Evolutionary conservation across 1,284 basidiomycete genomes (phyloP).

Genomic region (Nidula niveotomentosa): DNA sequence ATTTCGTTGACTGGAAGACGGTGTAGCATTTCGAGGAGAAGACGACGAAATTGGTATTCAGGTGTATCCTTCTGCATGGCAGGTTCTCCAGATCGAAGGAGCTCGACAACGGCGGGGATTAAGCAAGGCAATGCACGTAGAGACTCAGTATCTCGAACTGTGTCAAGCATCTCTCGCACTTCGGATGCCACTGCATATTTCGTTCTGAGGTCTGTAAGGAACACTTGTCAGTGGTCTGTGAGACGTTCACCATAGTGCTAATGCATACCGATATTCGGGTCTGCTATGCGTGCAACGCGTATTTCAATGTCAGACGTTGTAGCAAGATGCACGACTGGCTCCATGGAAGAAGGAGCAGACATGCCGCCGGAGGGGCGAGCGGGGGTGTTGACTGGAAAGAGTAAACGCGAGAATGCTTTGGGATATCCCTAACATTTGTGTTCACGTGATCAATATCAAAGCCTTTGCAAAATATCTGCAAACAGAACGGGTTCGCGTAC

Average conservation of each 20-base stretch:
- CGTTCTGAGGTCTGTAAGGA: constrained; percentile 60
- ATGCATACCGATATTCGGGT: constrained; percentile 64
- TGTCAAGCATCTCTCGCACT: constrained; percentile 87
- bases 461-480: too few relatives aligned
- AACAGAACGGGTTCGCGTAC: too few relatives aligned
- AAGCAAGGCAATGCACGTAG: constrained; percentile 69
- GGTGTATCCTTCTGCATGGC: constrained; percentile 76
- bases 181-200: constrained; percentile 76
- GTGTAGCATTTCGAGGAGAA: constrained; percentile 86
- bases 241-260: not conserved
- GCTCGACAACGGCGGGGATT: constrained; percentile 79
- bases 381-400: too few relatives aligned
- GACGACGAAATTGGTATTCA: constrained; percentile 87
- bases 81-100: constrained; percentile 77
- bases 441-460: too few relatives aligned
- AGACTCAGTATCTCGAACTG: constrained; percentile 80
- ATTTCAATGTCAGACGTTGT: constrained; percentile 62
- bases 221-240: constrained; percentile 1
- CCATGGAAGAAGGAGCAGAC: constrained; percentile 28
- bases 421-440: too few relatives aligned
- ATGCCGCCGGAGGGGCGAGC: constrained; percentile 7
- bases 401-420: too few relatives aligned
- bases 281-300: constrained; percentile 68
- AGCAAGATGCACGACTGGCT: constrained; percentile 17
- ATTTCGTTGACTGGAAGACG: constrained; percentile 85